Base-by-base conservation (phyloP, 495 filamentous ascomycete species). In the Penicillium lagena region DNA sequence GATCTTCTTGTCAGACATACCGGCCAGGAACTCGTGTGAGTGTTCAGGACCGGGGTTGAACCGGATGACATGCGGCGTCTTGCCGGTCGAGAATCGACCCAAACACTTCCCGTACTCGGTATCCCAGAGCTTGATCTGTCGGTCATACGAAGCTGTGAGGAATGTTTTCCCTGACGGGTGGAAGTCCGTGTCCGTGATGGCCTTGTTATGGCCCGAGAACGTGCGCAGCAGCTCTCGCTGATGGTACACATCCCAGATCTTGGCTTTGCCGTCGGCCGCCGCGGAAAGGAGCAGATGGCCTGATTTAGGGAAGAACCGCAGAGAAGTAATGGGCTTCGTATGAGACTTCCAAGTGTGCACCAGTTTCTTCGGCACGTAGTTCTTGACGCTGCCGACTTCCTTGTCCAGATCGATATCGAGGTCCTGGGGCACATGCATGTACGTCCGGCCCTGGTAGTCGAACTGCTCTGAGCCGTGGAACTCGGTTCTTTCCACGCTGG, bases 1-100 rank as follows among this genome's bases (percentile, higher is more conserved):
- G 51, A 99, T 99, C 72, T 95, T 91, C 68, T 98, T 97, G 69
- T 99, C 93, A 13, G 86, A 89, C 85, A 96, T 87, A 57, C 93
- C 93, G 29, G 89, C 89, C 43, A 99, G 68, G 72, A 99, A 99
- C 64, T 96, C 90, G 56, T 91, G 83, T 2, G 79, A 77, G 50
- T 81, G 76, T n/a, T 86, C 82, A 0, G 76, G 65, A 39, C 78
- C 72, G 0, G 91, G 91, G 66, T 96, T 91, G 80, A 96, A 96
- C 50, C 83, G 82, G 55, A 97, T 76, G 45, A 96, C 91, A 58
- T 99, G 93, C 4, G 93, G 91, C 4, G 90, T 95, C 69, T 93
- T 94, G 62, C 90, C 89, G 7, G 86, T 89, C 15, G 83, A 87
- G 72, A 94, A 97, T 39, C 87, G 85, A 45, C 81, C 82, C 36